A percentile compares a stretch with the other conserved stretches of the same genome.
Conservation (phyloP, 805 yeast species). For the Monosporozyma yasuniensis region DNA sequence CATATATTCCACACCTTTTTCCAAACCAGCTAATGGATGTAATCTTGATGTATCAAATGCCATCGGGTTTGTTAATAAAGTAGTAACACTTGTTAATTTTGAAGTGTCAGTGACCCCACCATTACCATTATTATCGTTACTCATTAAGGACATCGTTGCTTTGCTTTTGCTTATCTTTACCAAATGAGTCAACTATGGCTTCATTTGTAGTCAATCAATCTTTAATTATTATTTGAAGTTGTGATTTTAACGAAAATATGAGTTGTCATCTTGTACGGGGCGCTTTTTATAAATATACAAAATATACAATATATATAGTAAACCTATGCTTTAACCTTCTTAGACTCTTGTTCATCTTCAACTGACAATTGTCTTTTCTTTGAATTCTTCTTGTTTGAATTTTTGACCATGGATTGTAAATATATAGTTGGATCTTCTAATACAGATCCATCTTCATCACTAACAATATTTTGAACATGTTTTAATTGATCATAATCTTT, state of each 20-base stretch:
- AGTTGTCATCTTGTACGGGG: no score
- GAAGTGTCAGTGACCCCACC: not conserved
- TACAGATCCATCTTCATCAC: conserved; percentile 12
- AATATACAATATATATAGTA: not conserved
- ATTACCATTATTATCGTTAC: not conserved
- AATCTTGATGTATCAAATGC: conserved; percentile 57
- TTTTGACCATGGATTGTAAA: conserved; percentile 8
- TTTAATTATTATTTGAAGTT: no score
- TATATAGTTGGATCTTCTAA: conserved; percentile 17
- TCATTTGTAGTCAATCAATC: no score
- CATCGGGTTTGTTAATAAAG: conserved; percentile 51
- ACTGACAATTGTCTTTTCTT: no score
- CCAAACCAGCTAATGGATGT: conserved; percentile 90
- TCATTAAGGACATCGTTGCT: not conserved
- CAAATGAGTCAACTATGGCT: no score
- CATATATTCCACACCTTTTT: conserved; percentile 78
- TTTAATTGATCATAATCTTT: conserved; percentile 46
- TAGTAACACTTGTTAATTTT: conserved; percentile 42
- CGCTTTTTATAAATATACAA: not conserved
- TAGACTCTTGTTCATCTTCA: not conserved
- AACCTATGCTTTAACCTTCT: not conserved
- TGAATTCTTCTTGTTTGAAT: not conserved
- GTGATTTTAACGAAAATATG: no score
- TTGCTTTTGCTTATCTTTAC: conserved; percentile 25
- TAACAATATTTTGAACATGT: conserved; percentile 14